Evolutionary conservation across 352 stramenopile species (phyloP).

Genomic region (Globisporangium iwayamae): DNA sequence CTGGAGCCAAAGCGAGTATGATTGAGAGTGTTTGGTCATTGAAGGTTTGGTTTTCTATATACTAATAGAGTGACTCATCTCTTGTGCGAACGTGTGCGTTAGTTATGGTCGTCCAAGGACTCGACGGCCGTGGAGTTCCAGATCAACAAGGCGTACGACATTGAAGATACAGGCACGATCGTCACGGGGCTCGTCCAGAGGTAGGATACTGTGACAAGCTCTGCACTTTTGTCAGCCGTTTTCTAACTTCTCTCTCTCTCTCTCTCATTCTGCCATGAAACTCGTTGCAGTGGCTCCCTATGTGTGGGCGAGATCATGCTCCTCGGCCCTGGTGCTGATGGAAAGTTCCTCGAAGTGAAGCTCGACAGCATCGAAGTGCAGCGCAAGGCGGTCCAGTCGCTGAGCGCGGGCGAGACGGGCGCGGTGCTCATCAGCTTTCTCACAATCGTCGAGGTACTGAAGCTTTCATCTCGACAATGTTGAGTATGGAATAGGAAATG

Average conservation of each 20-base stretch:
- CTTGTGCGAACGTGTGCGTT: background rate
- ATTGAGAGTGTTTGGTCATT: background rate
- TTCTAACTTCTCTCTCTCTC: too few species aligned
- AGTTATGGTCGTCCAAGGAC: slow-evolving; percentile 45
- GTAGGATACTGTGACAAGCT: background rate
- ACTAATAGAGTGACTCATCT: too few species aligned
- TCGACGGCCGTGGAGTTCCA: slow-evolving; percentile 66
- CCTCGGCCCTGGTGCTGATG: slow-evolving; percentile 51
- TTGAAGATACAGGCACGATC: slow-evolving; percentile 64
- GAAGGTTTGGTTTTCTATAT: background rate
- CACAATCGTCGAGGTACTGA: slow-evolving; percentile 25
- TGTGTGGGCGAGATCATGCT: slow-evolving; percentile 60
- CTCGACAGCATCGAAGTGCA: slow-evolving; percentile 83
- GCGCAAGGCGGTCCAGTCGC: slow-evolving; percentile 48
- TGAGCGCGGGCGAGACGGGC: slow-evolving; percentile 68
- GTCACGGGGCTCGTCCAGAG: slow-evolving; percentile 68
- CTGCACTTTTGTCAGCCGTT: too few species aligned
- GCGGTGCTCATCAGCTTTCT: slow-evolving; percentile 57
- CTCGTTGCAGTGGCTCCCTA: slow-evolving; percentile 44
- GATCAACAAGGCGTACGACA: slow-evolving; percentile 75
- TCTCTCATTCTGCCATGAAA: background rate
- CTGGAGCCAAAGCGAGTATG: slow-evolving; percentile 57
- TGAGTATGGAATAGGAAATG: background rate
- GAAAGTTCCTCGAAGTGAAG: slow-evolving; percentile 58
- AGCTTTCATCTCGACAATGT: background rate